Conservation (phyloP, 352 stramenopile genomes). For the Phytopythium helicoides region DNA sequence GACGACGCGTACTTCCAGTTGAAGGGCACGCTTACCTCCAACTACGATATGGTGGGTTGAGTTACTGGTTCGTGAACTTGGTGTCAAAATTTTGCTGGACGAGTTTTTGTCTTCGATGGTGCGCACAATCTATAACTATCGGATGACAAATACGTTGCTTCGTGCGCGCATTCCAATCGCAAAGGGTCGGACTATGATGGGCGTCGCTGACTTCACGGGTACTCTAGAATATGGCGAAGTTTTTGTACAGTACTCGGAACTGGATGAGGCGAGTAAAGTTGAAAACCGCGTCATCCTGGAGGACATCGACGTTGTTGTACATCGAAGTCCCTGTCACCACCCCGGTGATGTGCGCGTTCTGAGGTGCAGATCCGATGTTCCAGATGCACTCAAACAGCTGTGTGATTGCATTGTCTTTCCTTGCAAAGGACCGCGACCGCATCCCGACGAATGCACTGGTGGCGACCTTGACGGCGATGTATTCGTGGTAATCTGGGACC, state of each 20-base stretch:
- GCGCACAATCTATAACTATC: conserved; percentile 63
- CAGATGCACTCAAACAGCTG: conserved; percentile 35
- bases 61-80: conserved; percentile 31
- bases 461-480: conserved; percentile 81
- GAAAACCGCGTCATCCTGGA: conserved; percentile 25
- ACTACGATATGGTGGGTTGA: conserved; percentile 34
- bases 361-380: conserved; percentile 47
- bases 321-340: conserved; percentile 78
- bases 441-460: conserved; percentile 78
- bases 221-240: conserved; percentile 69
- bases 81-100: conserved; percentile 38
- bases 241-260: conserved; percentile 73
- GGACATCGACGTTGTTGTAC: conserved; percentile 54
- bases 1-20: conserved; percentile 42
- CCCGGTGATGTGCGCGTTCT: conserved; percentile 74
- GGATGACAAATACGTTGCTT: conserved; percentile 64
- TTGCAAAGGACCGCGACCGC: conserved; percentile 53
- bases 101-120: conserved; percentile 54
- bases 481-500: conserved; percentile 83
- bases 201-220: conserved; percentile 75
- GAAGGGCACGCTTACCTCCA: conserved; percentile 37
- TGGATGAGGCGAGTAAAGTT: conserved; percentile 19
- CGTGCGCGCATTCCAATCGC: conserved; percentile 71
- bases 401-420: conserved; percentile 81
- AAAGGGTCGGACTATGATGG: conserved; percentile 69